These are phyloP conservation scores for Xanthoceras sorbifolium DNA, from an alignment of 345 rosid species.

Conservation along the genomic window DNA sequence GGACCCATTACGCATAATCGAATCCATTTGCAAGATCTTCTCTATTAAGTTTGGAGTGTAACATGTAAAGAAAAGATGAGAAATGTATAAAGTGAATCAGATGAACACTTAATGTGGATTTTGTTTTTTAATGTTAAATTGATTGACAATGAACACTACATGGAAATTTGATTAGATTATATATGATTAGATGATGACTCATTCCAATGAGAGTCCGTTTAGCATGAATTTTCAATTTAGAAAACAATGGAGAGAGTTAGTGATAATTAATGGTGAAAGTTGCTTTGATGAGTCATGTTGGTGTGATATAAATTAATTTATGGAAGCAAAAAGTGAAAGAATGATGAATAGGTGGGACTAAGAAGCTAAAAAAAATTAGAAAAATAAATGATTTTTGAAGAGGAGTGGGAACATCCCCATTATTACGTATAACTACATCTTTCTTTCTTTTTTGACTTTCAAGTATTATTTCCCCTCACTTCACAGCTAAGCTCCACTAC, in stretches of 20 bases:
- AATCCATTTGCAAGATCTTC: too few species aligned
- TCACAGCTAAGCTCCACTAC: not conserved
- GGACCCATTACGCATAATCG: too few species aligned
- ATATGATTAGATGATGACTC: too few species aligned
- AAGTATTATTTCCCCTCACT: not conserved
- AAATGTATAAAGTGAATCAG: too few species aligned
- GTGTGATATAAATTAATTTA: not conserved
- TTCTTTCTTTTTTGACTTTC: constrained; percentile 1
- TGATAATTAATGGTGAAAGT: constrained; percentile 8
- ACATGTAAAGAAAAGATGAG: too few species aligned
- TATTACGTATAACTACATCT: not conserved
- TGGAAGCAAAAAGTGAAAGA: constrained; percentile 1
- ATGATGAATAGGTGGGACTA: constrained; percentile 12
- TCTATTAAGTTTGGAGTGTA: too few species aligned
- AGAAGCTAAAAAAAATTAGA: not conserved
- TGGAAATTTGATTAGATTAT: too few species aligned
- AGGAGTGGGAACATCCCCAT: constrained; percentile 6
- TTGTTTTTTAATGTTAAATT: too few species aligned
- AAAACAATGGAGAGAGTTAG: not conserved
- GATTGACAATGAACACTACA: too few species aligned
- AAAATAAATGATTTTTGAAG: not conserved
- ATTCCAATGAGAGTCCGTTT: too few species aligned
- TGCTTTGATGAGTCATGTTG: not conserved
- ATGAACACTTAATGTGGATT: too few species aligned
- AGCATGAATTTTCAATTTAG: not conserved